phyloP scores from a whole-genome alignment of 106 monocot species.

The Chionographis japonica region DNA sequence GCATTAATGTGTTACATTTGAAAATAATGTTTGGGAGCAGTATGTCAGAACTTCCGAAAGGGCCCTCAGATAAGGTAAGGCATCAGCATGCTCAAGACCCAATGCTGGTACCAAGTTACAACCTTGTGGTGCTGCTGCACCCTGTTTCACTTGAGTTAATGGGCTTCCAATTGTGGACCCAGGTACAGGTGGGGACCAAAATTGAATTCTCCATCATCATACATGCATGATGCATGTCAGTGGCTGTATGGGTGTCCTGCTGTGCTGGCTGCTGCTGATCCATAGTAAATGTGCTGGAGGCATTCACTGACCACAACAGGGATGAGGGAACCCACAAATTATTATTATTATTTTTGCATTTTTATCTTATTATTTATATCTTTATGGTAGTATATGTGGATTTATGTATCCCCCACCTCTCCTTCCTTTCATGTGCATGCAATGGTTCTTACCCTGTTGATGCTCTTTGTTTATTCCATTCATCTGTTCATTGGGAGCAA shows the following conservation, averaged over 20 bases:
- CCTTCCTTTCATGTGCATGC: too few relatives aligned
- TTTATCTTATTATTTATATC: neutral
- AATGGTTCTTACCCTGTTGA: neutral
- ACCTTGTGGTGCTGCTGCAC: neutral
- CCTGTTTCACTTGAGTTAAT: neutral
- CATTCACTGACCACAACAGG: neutral
- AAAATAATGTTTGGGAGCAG: too few relatives aligned
- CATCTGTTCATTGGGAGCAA: conserved; percentile 16
- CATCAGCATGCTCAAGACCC: neutral
- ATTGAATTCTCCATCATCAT: neutral
- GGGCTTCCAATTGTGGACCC: neutral
- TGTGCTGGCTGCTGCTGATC: neutral
- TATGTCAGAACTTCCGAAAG: too few relatives aligned
- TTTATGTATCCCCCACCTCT: too few relatives aligned
- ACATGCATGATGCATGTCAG: neutral
- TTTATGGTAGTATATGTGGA: neutral
- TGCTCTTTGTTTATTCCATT: conserved; percentile 7
- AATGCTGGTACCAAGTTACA: conserved; percentile 1
- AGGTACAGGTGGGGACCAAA: neutral
- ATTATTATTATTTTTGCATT: neutral
- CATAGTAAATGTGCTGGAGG: neutral
- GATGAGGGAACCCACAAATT: neutral
- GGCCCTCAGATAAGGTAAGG: too few relatives aligned
- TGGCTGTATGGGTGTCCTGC: conserved; percentile 1
- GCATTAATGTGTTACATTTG: too few relatives aligned